Conservation (phyloP, 805 yeast genomes). For the Zygoascus ofunaensis region DNA sequence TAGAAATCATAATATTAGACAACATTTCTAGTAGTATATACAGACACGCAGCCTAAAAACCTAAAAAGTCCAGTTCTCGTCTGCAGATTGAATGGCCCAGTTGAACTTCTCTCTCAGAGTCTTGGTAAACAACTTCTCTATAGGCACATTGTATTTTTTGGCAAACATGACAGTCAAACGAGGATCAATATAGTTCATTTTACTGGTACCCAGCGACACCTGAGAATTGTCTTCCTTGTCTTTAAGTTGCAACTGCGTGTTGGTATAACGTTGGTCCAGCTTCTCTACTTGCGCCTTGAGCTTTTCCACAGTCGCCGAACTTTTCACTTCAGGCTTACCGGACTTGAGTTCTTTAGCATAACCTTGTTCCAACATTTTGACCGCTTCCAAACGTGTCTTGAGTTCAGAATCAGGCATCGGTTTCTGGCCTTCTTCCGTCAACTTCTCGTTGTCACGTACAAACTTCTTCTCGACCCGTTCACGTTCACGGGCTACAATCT, state of each 20-base stretch:
- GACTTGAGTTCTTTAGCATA: conserved; percentile 50
- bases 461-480: conserved; percentile 60
- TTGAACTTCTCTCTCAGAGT: conserved; percentile 85
- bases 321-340: conserved; percentile 44
- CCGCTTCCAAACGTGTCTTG: conserved; percentile 47
- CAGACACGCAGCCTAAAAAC: too few species aligned
- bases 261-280: conserved; percentile 59
- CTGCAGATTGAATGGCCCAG: conserved; percentile 93
- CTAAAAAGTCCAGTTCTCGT: conserved; percentile 77
- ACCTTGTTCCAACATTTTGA: conserved; percentile 34
- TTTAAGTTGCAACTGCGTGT: conserved; percentile 64
- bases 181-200: conserved; percentile 93
- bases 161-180: conserved; percentile 82
- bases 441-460: conserved; percentile 68
- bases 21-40: too few species aligned
- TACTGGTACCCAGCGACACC: conserved; percentile 87
- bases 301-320: conserved; percentile 53
- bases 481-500: conserved; percentile 53
- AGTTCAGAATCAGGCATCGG: conserved; percentile 46
- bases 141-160: conserved; percentile 78
- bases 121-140: conserved; percentile 85
- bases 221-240: conserved; percentile 92
- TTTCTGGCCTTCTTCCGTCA: conserved; percentile 47
- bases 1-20: too few species aligned
- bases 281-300: conserved; percentile 61